Percentiles rank a stretch among this genome's conserved stretches.
Evolutionary conservation across 2,329 filamentous ascomycete genomes (phyloP).

Genomic region (Calonectria henricotiae): DNA sequence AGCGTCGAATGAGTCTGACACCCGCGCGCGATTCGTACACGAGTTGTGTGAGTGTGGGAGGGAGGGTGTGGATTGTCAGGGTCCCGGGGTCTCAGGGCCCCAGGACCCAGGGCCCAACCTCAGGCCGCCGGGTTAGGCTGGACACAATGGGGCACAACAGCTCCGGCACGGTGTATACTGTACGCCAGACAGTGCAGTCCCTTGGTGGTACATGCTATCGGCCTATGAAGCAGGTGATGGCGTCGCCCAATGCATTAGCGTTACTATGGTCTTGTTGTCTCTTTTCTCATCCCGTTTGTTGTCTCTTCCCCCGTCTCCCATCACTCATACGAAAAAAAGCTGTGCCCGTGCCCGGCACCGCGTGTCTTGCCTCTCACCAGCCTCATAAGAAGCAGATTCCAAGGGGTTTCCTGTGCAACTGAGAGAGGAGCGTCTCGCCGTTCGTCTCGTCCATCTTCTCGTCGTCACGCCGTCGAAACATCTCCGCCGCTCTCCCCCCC

Average conservation of each 20-base stretch:
- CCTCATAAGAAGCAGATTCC: slow-evolving; percentile 54
- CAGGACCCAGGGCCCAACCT: neutral
- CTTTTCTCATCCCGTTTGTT: slow-evolving; percentile 51
- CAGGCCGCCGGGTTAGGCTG: slow-evolving; percentile 5
- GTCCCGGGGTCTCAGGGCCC: neutral
- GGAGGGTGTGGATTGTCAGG: slow-evolving; percentile 10
- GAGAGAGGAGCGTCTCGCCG: slow-evolving; percentile 20
- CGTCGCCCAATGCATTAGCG: slow-evolving; percentile 46
- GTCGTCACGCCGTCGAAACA: slow-evolving; percentile 24
- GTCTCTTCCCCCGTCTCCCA: slow-evolving; percentile 48
- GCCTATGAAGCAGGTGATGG: slow-evolving; percentile 37
- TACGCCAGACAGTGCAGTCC: slow-evolving; percentile 44
- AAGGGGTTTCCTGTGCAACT: slow-evolving; percentile 39
- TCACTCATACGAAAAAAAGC: slow-evolving; percentile 45
- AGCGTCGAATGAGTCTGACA: slow-evolving; percentile 22
- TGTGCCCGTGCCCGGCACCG: slow-evolving; percentile 49
- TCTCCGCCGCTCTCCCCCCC: slow-evolving; percentile 16
- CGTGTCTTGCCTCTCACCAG: slow-evolving; percentile 53
- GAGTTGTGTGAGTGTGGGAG: slow-evolving; percentile 18
- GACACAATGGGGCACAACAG: neutral
- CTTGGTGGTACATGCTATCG: slow-evolving; percentile 44
- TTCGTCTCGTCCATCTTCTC: slow-evolving; percentile 25
- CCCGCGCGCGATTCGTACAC: slow-evolving; percentile 24
- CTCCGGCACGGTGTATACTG: slow-evolving; percentile 25
- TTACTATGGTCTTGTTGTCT: slow-evolving; percentile 50